These are phyloP conservation scores for Gossypium ekmanianum DNA, from an alignment of 345 rosid genomes.

Conservation along the genomic window DNA sequence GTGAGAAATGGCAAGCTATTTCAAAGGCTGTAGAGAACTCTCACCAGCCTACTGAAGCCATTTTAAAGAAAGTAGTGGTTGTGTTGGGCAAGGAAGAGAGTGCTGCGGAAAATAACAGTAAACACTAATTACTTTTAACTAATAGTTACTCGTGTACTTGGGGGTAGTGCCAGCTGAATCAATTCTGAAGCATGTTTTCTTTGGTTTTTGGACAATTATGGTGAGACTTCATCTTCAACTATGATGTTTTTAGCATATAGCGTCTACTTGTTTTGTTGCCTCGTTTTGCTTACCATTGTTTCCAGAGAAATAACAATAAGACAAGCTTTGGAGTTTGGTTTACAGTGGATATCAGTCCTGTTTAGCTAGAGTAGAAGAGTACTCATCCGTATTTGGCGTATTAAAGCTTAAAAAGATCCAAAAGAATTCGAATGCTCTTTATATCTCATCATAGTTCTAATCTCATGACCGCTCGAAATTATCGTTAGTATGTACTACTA, in stretches of 20 bases:
- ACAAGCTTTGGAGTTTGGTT: background rate
- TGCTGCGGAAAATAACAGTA: conserved; percentile 48
- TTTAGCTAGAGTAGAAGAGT: background rate
- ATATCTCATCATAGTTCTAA: background rate
- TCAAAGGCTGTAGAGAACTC: conserved; percentile 88
- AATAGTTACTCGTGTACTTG: background rate
- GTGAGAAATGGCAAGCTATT: conserved; percentile 84
- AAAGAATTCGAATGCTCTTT: background rate
- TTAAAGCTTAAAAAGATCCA: background rate
- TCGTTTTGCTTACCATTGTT: background rate
- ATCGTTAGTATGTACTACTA: background rate
- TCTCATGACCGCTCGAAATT: background rate
- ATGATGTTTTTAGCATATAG: background rate
- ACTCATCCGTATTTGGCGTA: background rate
- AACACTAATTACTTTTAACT: conserved; percentile 24
- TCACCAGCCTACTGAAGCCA: conserved; percentile 74
- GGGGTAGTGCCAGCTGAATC: background rate
- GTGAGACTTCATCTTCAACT: background rate
- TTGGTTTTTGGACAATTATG: background rate
- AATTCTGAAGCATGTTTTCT: background rate
- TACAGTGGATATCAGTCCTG: background rate
- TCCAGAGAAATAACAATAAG: background rate
- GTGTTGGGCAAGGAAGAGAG: conserved; percentile 76
- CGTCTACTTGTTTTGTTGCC: background rate
- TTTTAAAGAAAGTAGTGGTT: conserved; percentile 68